These are phyloP conservation scores for Sporisorium scitamineum DNA, from an alignment of 1,284 basidiomycete genomes.

Conservation along the genomic window DNA sequence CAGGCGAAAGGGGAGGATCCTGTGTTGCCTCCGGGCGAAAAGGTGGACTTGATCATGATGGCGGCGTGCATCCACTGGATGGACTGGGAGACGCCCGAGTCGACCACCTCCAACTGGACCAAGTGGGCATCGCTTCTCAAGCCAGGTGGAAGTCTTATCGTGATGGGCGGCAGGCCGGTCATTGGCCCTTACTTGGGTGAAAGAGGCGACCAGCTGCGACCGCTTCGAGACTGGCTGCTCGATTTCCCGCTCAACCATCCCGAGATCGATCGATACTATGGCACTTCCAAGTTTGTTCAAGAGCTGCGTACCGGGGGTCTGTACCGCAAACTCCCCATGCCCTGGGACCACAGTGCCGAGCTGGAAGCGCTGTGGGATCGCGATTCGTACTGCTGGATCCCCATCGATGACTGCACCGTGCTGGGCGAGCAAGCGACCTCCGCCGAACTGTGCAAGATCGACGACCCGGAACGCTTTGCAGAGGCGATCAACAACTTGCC, in stretches of 20 bases:
- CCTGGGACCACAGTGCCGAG: conserved; percentile 26
- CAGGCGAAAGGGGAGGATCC: conserved; percentile 38
- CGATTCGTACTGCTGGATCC: conserved; percentile 38
- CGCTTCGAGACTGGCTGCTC: conserved; percentile 42
- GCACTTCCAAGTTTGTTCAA: not conserved
- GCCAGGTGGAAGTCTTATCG: conserved; percentile 41
- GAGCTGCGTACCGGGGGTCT: conserved; percentile 28
- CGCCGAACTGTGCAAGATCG: conserved; percentile 17
- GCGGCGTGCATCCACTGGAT: conserved; percentile 51
- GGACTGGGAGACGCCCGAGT: conserved; percentile 38
- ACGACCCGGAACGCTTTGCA: conserved; percentile 24
- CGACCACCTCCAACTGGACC: conserved; percentile 26
- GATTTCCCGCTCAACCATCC: conserved; percentile 29
- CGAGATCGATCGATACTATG: conserved; percentile 30
- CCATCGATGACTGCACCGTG: conserved; percentile 44
- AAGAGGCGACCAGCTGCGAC: conserved; percentile 34
- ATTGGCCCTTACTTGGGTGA: conserved; percentile 42
- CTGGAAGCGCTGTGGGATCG: conserved; percentile 40
- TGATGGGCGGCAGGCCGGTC: conserved; percentile 31
- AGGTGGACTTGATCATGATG: conserved; percentile 50
- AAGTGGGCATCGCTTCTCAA: conserved; percentile 42
- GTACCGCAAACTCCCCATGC: conserved; percentile 43
- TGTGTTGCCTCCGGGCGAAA: conserved; percentile 32
- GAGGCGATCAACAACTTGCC: conserved; percentile 21
- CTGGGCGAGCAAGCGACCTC: conserved; percentile 33